Evolutionary conservation across 768 basidiomycete genomes (phyloP), one percentile per base, ranked within the genome.

Genomic region (Termitomyces sp.): DNA sequence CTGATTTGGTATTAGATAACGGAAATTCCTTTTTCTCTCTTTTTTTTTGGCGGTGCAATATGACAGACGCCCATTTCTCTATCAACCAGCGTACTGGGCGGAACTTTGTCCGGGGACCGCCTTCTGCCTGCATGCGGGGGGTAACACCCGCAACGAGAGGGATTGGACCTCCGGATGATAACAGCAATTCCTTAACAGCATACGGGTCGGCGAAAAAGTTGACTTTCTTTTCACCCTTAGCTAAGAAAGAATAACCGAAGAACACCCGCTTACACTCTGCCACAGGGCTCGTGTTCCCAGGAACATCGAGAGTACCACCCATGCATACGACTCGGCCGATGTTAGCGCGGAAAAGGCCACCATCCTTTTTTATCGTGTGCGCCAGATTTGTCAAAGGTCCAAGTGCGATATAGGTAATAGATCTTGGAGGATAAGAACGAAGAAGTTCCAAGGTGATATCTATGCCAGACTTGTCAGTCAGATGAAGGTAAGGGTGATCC

Each of bases 221-320:
- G 75, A 91, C 91, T 93, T 33, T 24, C 91, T 93, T 33, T 24
- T 22, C 16, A 51, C 37, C 44, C 20, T 3, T n/a, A 62, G 44
- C 48, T 16, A 55, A 47, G 9, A 7, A 49, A 27, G 58, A 55
- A 27, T 27, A 50, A 6, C 31, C 30, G 46, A 57, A 37, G 24
- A 39, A 45, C 20, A 27, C 58, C 39, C 36, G 69, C 85, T 72
- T 72, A 91, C 94, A 96, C 71, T 97, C 95, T 58, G 93, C 89
- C 3, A 83, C 78, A 8, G 93, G 84, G 27, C 79, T 84, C 0
- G 87, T 89, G 64, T 96, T 98, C 3, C 95, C 95, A 0, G 95
- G 93, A 34, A 93, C 90, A 63, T 95, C 93, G 24, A 98, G 70
- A 2, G 93, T 89, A 15, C 93, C 95, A n/a, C 95, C 95, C 93